Base-by-base conservation (phyloP, 768 basidiomycete genomes). In the Obba rivulosa region DNA sequence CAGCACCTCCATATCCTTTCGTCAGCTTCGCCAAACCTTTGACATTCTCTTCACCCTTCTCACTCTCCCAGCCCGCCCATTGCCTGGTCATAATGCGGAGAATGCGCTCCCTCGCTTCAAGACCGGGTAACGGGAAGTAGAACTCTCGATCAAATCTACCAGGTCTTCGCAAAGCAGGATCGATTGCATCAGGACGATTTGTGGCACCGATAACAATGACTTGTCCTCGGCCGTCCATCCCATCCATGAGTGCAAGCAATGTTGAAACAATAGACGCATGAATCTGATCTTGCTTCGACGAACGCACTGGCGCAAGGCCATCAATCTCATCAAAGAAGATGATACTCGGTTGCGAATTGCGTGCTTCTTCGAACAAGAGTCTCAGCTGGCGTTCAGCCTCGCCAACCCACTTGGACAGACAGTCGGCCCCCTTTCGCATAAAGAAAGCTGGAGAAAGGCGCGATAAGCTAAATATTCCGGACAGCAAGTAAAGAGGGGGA, bases 321-420 rank as follows among this genome's bases (percentile, higher is more conserved):
- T 99, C 96, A 57, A 99, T 98, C 69, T 99, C 96, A 62, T 99
- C 96, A 64, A 99, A 98, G 72, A 99, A 99, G 62, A 99, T 98
- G 67, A 98, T 98, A 55, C 85, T 88, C 0, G 96, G 95, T 60
- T 97, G 95, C 44, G 81, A 87, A 45, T 85, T 83, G 42, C 83
- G 79, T 1, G 96, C 96, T 71, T 98, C 95, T 55, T 98, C 95
- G 64, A 99, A 99, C 13, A 98, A 75, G 35, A 97, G 76, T 1
- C 96, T 82, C 2, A 99, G 76, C 64, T 97, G 95, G 2, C 96
- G 83, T 62, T 98, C 96, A 4, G 96, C 95, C 69, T 99, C 96
- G 45, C 96, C 96, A 11, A 99, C 96, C 95, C 95, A 99, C 71
- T 99, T 99, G 7, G 92, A 94, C 23, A 98, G 75, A 56, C 89